These are phyloP conservation scores for Penicillium goetzii DNA, from an alignment of 495 filamentous ascomycete genomes.

Conservation along the genomic window DNA sequence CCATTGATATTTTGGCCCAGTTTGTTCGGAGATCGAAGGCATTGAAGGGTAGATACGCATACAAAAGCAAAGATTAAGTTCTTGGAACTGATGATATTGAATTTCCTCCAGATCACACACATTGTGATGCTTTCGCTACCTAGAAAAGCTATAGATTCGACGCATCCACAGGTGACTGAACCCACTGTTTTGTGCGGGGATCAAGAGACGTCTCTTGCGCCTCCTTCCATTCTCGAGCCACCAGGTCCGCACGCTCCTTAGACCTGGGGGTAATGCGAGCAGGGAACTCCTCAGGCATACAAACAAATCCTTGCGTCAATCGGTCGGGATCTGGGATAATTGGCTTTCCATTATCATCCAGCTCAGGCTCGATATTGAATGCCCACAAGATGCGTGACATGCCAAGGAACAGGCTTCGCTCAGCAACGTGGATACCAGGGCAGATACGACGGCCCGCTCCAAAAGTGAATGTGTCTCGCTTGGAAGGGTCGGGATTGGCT, in stretches of 20 bases:
- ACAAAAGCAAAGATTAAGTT: no score
- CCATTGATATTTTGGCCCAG: no score
- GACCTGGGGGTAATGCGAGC: constrained; percentile 35
- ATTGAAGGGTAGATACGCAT: no score
- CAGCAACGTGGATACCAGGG: constrained; percentile 37
- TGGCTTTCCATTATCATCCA: constrained; percentile 16
- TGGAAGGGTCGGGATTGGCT: constrained; percentile 42
- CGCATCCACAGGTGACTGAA: constrained; percentile 11
- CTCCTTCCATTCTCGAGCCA: constrained; percentile 38
- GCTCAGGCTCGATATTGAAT: constrained; percentile 36
- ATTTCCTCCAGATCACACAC: no score
- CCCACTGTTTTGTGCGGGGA: constrained; percentile 28
- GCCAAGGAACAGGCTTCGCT: constrained; percentile 51
- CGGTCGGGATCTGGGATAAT: constrained; percentile 31
- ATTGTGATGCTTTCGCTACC: background rate
- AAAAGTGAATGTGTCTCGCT: constrained; percentile 38
- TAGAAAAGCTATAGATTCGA: background rate
- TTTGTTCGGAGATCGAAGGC: no score
- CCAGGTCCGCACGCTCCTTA: constrained; percentile 35
- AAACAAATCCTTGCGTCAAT: constrained; percentile 45
- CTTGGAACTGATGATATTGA: no score
- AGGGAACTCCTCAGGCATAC: constrained; percentile 42
- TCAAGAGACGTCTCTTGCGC: constrained; percentile 23
- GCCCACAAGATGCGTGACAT: constrained; percentile 61
- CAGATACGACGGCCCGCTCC: constrained; percentile 38